phyloP scores from a whole-genome alignment of 2,329 filamentous ascomycete genomes.

The Fusarium piperis region DNA sequence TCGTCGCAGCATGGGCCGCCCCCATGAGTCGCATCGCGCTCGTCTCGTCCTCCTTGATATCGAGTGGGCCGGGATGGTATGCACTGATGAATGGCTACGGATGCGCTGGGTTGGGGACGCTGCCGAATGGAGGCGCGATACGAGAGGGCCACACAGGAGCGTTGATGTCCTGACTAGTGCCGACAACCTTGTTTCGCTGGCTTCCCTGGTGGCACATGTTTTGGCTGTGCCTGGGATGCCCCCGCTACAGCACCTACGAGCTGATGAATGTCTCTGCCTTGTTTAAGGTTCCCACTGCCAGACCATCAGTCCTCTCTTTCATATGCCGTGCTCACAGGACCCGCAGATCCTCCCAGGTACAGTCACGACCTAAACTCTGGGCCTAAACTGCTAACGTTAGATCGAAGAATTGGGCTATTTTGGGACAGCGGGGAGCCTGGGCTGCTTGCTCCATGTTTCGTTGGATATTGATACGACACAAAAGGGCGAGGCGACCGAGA shows the following conservation, averaged over 20 bases:
- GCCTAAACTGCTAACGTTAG: not conserved
- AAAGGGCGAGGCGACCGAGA: not conserved
- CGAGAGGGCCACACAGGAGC: not conserved
- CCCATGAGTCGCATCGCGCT: not conserved
- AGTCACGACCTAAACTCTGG: not conserved
- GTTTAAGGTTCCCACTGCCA: conserved; percentile 4
- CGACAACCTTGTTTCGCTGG: conserved; percentile 3
- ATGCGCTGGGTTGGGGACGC: not conserved
- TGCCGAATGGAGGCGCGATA: not conserved
- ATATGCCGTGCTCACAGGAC: not conserved
- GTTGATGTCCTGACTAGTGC: not conserved
- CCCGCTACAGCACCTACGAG: not conserved
- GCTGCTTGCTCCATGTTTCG: not conserved
- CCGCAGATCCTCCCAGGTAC: not conserved
- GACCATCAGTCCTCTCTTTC: conserved; percentile 4
- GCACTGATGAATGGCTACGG: not conserved
- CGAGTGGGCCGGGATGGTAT: not conserved
- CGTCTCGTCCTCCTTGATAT: not conserved
- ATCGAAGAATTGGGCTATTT: not conserved
- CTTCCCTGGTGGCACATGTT: conserved; percentile 2
- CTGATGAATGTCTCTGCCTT: not conserved
- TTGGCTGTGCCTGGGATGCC: conserved; percentile 6
- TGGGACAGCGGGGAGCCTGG: not conserved
- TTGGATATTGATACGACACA: not conserved
- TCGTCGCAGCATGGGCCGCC: not conserved